Conservation (phyloP, 1,284 basidiomycete genomes). For the Ceratobasidium theobromae region DNA sequence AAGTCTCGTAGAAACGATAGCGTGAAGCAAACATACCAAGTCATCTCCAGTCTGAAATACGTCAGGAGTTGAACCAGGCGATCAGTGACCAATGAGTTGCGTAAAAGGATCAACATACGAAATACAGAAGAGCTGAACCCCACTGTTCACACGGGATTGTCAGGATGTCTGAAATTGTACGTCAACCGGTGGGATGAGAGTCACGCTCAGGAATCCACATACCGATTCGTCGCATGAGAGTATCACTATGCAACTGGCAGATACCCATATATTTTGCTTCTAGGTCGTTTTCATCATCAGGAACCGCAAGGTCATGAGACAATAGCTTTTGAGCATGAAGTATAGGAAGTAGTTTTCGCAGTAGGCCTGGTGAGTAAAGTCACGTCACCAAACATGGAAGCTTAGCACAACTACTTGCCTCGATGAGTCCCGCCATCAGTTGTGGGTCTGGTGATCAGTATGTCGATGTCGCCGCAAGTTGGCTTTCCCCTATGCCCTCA, state of each 20-base stretch:
- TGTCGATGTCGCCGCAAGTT: slow-evolving; percentile 87
- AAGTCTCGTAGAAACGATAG: background rate
- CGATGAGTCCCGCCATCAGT: slow-evolving; percentile 71
- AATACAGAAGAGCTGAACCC: slow-evolving; percentile 86
- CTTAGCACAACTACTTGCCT: slow-evolving; percentile 47
- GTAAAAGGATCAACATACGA: slow-evolving; percentile 53
- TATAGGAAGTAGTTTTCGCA: slow-evolving; percentile 56
- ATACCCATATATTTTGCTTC: slow-evolving; percentile 82
- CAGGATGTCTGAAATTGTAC: slow-evolving; percentile 57
- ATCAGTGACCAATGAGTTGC: background rate
- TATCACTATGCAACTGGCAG: slow-evolving; percentile 52
- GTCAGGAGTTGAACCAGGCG: background rate
- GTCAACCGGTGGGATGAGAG: slow-evolving; percentile 1
- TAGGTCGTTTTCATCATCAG: slow-evolving; percentile 63
- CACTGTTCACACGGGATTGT: slow-evolving; percentile 73
- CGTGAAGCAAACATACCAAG: slow-evolving; percentile 56
- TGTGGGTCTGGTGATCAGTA: slow-evolving; percentile 75
- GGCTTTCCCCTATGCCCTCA: slow-evolving; percentile 58
- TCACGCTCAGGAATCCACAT: slow-evolving; percentile 36
- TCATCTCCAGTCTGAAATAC: slow-evolving; percentile 66
- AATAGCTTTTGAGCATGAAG: slow-evolving; percentile 64
- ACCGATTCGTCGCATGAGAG: slow-evolving; percentile 74
- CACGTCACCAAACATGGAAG: slow-evolving; percentile 32
- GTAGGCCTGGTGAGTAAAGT: slow-evolving; percentile 50
- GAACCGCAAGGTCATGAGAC: slow-evolving; percentile 73